Evolutionary conservation across 371 early-diverging fungal species (phyloP).

Genomic region (Nematocida sp.): DNA sequence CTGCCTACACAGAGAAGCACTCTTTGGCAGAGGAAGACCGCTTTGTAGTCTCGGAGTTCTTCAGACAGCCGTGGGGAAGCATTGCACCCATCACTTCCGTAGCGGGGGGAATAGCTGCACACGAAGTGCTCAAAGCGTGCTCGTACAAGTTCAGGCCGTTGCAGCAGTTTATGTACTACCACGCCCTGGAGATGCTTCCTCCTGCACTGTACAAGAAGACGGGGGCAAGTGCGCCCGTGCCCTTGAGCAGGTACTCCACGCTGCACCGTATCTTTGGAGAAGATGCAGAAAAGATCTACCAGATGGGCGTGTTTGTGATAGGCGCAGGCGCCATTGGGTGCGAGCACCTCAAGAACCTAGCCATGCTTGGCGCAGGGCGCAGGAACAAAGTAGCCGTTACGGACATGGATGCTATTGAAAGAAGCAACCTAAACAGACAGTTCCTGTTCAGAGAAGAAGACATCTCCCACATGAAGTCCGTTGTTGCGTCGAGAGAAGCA

Average conservation of each 20-base stretch:
- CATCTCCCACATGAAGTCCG: conserved; percentile 86
- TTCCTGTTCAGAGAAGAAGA: conserved; percentile 85
- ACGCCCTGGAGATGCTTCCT: conserved; percentile 85
- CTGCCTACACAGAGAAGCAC: neutral
- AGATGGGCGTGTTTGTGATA: conserved; percentile 83
- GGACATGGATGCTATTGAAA: conserved; percentile 98
- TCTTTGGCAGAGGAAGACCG: neutral
- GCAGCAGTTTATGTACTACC: conserved; percentile 89
- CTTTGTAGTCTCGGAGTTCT: conserved; percentile 62
- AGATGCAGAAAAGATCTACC: conserved; percentile 77
- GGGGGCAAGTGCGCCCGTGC: conserved; percentile 69
- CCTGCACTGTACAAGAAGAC: conserved; percentile 65
- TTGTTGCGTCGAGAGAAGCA: conserved; percentile 81
- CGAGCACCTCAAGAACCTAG: conserved; percentile 99
- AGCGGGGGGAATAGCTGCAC: conserved; percentile 92
- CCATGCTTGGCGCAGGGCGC: conserved; percentile 93
- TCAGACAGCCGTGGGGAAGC: conserved; percentile 77
- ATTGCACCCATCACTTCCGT: conserved; percentile 91
- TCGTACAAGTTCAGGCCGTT: conserved; percentile 92
- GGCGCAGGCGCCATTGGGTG: conserved; percentile 99
- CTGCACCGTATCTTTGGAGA: conserved; percentile 87
- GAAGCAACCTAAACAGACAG: conserved; percentile 90
- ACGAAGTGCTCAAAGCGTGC: conserved; percentile 89
- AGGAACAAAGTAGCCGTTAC: conserved; percentile 79
- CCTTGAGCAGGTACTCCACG: conserved; percentile 79